Evolutionary conservation across 441 rosid species (phyloP), one percentile per base, ranked within the genome.

Genomic region (Pelargonium cotyledonis): DNA sequence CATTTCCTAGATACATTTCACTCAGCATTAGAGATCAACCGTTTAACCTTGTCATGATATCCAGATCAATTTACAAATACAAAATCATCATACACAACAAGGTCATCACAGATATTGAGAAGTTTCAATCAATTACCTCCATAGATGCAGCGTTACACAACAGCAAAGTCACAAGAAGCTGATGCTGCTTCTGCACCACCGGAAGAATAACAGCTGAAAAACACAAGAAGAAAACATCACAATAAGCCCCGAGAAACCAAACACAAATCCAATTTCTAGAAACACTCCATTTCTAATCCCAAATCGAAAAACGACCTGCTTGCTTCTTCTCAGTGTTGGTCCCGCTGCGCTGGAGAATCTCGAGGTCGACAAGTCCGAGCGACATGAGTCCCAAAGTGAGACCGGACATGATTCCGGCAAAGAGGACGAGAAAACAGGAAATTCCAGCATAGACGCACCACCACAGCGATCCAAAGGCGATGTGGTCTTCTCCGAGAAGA

Each of bases 141-240:
- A 95, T 95, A 7, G 97, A 53, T 58, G 74, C 83, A 1, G 99
- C 99, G 84, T 95, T 95, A 75, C 92, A 91, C 6, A 95, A 75
- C 18, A 95, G 94, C 80, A 94, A 72, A 9, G 99, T 94, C 67
- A 94, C 99, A 6, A 94, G 80, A 76, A 94, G 97, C 79, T 90
- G 97, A 70, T 95, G 99, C 81, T 94, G 97, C 79, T 89, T 94
- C 68, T 94, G 89, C 73, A 91, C 96, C 71, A 94, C 96, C 1
- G 97, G 97, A 43, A 88, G 76, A 75, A 95, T 90, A 1, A 81
- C 76, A 75, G 96, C 99, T 95, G 68, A 57, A 65, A 63, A 15
- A 21, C 46, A 23, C 65, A 57, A 40, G 35, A 12, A 68, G 23
- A 21, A 21, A 68, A 8, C 16, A 57, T 60, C 43, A 68, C 4